Evolutionary conservation across 139 green algal species (phyloP).

Genomic region (Tetraselmis chui): DNA sequence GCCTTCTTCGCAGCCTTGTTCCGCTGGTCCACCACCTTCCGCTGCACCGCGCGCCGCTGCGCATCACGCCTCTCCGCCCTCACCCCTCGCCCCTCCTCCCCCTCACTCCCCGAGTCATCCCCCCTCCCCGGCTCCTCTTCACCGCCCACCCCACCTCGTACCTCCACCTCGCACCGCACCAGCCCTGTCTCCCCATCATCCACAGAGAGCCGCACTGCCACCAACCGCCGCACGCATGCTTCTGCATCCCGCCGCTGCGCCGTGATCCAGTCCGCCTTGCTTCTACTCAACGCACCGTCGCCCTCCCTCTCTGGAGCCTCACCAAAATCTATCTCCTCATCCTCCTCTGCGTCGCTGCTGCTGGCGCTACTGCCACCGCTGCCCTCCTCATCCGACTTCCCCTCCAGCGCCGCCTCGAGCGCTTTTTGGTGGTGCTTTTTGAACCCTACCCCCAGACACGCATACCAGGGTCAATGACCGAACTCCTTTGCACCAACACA

Average conservation of each 20-base stretch:
- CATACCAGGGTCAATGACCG: too few species aligned
- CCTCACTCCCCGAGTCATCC: neutral
- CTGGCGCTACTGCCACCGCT: neutral
- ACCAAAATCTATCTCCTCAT: constrained; percentile 5
- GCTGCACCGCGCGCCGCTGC: constrained; percentile 31
- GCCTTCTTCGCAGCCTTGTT: constrained; percentile 19
- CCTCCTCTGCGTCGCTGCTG: neutral
- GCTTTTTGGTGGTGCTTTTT: constrained; percentile 41
- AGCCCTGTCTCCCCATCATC: neutral
- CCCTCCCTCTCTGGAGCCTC: constrained; percentile 9
- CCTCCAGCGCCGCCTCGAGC: constrained; percentile 31
- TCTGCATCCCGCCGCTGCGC: neutral
- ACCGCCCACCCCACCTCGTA: neutral
- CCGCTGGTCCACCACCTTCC: constrained; percentile 28
- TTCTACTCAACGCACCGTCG: constrained; percentile 2
- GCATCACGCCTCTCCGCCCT: neutral
- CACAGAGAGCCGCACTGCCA: constrained; percentile 6
- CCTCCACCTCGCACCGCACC: neutral
- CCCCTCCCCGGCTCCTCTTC: neutral
- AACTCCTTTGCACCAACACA: too few species aligned
- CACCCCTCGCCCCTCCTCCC: neutral
- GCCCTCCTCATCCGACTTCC: neutral
- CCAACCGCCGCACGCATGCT: neutral
- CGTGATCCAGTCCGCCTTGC: neutral
- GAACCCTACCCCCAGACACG: too few species aligned